Evolutionary conservation across 768 basidiomycete species (phyloP).

Genomic region (Podaxis carcinomalis): DNA sequence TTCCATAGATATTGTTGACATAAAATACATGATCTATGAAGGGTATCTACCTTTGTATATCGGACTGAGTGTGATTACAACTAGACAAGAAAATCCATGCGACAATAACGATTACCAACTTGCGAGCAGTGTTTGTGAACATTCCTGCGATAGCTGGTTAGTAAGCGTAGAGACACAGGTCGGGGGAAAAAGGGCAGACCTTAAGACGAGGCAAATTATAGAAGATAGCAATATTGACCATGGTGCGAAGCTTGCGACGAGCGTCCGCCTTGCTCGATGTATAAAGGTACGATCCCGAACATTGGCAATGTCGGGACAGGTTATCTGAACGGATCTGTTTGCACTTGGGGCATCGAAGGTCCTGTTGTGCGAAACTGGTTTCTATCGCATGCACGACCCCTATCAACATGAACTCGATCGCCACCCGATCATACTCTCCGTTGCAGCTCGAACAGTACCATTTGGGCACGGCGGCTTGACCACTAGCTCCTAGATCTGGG

Average conservation of each 20-base stretch:
- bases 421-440: constrained; percentile 82
- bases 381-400: constrained; percentile 69
- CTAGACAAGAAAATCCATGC: neutral
- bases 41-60: neutral
- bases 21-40: neutral
- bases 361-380: constrained; percentile 80
- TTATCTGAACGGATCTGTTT: constrained; percentile 89
- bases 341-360: constrained; percentile 85
- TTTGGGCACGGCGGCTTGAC: constrained; percentile 43
- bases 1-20: neutral
- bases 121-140: constrained; percentile 37
- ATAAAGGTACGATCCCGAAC: constrained; percentile 80
- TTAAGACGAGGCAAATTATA: constrained; percentile 67
- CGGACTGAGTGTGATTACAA: neutral
- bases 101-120: constrained; percentile 29
- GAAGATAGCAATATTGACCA: constrained; percentile 77
- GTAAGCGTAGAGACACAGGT: neutral
- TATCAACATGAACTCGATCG: constrained; percentile 85
- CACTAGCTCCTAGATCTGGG: constrained; percentile 67
- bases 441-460: constrained; percentile 75
- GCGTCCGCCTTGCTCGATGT: constrained; percentile 71
- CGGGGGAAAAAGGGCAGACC: constrained; percentile 33
- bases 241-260: constrained; percentile 68
- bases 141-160: constrained; percentile 31
- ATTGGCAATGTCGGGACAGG: constrained; percentile 78